phyloP scores from a whole-genome alignment of 1,284 basidiomycete genomes.

The Puccinia brachypodii region DNA sequence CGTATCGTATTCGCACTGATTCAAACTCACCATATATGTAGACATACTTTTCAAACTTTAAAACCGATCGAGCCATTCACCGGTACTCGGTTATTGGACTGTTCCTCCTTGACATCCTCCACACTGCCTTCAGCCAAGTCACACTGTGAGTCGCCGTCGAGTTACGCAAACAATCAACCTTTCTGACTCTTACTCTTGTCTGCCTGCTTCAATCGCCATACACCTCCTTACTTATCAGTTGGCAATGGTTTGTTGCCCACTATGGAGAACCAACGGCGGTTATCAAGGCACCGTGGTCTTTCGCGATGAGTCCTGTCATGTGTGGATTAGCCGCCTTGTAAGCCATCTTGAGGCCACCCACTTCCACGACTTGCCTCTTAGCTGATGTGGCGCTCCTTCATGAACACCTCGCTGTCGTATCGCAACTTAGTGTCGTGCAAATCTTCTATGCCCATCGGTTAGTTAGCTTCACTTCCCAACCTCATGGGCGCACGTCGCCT shows the following conservation, averaged over 20 bases:
- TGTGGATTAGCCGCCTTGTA: constrained; percentile 29
- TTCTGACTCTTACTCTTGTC: background rate
- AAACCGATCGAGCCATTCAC: constrained; percentile 29
- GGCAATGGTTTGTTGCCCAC: constrained; percentile 26
- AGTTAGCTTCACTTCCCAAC: background rate
- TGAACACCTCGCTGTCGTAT: too few relatives aligned
- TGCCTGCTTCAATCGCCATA: background rate
- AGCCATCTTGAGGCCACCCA: too few relatives aligned
- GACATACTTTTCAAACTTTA: constrained; percentile 43
- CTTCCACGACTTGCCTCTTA: too few relatives aligned
- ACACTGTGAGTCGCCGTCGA: constrained; percentile 26
- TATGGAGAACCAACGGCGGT: constrained; percentile 1
- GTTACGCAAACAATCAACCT: background rate
- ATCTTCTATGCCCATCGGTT: constrained; percentile 43
- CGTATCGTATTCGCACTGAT: too few relatives aligned
- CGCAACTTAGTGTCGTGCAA: constrained; percentile 33
- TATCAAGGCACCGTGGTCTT: constrained; percentile 25
- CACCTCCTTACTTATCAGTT: too few relatives aligned
- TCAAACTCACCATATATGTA: background rate
- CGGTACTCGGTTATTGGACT: constrained; percentile 27
- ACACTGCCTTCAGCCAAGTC: constrained; percentile 28
- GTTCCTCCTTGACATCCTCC: constrained; percentile 25
- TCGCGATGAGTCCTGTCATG: constrained; percentile 27
- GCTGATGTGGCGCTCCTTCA: too few relatives aligned
- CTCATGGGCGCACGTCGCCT: background rate